Evolutionary conservation across 352 stramenopile genomes (phyloP), one percentile per base, ranked within the genome.

Genomic region (Saprolegnia diclina): DNA sequence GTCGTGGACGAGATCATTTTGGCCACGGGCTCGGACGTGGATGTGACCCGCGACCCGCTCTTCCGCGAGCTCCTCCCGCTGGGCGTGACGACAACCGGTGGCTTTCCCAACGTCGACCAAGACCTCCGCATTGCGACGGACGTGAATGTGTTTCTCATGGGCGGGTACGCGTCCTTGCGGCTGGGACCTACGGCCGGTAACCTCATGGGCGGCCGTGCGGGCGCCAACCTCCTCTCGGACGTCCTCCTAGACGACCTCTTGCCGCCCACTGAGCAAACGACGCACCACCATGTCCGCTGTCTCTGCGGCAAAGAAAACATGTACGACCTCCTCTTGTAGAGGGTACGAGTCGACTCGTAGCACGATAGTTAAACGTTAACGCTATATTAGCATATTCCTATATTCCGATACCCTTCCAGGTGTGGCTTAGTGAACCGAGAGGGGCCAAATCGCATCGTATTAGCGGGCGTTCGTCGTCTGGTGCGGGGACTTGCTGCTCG

Each of bases 251-350:
- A 63, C 13, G 63, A 29, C 5, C n/a, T 69, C 13, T 19, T 35
- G 10, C 29, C 63, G 21, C 19, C 21, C 7, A 26, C 21, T 22
- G 18, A 35, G 38, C 9, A 61, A 45, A 50, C 29, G 4, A 22
- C 42, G 5, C 63, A 69, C 22, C 63, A 46, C 53, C 63, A 69
- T 29, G 11, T 69, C 5, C 48, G 63, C 21, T 52, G 26, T 44
- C 63, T 69, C 6, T 69, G 63, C 29, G 63, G 63, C 32, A 69
- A 69, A 48, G 63, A 69, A 61, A 69, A 69, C 63, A n/a, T 69
- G 42, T 69, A 62, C 50, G 63, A 69, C 24, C 22, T 61, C 22
- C 45, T 69, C 9, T 42, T 26, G 19, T 67, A 29, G 29, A 2
- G 5, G n/a, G n/a, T n/a, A n/a, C n/a, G n/a, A n/a, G n/a, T n/a